A percentile compares a stretch with the other conserved stretches of the same genome.
These are phyloP conservation scores for Ophiostoma ips DNA, from an alignment of 2,329 filamentous ascomycete genomes.

Conservation along the genomic window DNA sequence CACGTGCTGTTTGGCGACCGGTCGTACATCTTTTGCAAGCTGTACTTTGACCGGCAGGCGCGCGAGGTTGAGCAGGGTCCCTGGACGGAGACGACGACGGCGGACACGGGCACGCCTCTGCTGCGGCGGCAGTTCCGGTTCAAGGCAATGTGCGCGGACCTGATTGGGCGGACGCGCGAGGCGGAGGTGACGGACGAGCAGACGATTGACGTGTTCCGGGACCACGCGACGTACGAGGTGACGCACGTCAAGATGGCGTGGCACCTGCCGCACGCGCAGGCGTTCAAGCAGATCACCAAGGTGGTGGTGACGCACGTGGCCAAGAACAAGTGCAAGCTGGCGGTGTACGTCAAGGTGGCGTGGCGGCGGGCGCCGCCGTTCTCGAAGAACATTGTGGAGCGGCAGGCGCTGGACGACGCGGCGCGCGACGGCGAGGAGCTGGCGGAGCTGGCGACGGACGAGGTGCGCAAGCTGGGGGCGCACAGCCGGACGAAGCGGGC, in stretches of 20 bases:
- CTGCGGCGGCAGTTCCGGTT: constrained; percentile 73
- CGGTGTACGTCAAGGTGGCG: constrained; percentile 75
- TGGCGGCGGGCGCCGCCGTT: constrained; percentile 60
- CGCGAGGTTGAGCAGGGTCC: constrained; percentile 73
- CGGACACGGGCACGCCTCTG: constrained; percentile 53
- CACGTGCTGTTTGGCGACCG: constrained; percentile 95
- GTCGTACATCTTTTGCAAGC: constrained; percentile 80
- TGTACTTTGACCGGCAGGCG: constrained; percentile 73
- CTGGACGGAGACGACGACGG: constrained; percentile 60
- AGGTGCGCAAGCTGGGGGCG: constrained; percentile 59
- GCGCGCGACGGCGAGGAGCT: constrained; percentile 60
- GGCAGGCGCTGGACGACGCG: constrained; percentile 63
- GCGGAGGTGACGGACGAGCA: constrained; percentile 67
- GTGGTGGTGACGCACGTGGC: constrained; percentile 87
- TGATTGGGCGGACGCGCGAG: constrained; percentile 47
- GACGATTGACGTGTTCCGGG: constrained; percentile 68
- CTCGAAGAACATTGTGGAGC: constrained; percentile 44
- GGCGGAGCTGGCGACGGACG: constrained; percentile 61
- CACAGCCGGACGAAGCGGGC: constrained; percentile 65
- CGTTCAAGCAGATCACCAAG: constrained; percentile 75
- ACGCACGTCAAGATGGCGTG: constrained; percentile 52
- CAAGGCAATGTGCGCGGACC: constrained; percentile 52
- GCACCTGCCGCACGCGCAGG: constrained; percentile 70
- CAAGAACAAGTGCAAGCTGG: constrained; percentile 84
- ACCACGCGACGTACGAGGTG: constrained; percentile 57